Evolutionary conservation across 1,284 basidiomycete species (phyloP).

Genomic region (Apiotrichum veenhuisii): DNA sequence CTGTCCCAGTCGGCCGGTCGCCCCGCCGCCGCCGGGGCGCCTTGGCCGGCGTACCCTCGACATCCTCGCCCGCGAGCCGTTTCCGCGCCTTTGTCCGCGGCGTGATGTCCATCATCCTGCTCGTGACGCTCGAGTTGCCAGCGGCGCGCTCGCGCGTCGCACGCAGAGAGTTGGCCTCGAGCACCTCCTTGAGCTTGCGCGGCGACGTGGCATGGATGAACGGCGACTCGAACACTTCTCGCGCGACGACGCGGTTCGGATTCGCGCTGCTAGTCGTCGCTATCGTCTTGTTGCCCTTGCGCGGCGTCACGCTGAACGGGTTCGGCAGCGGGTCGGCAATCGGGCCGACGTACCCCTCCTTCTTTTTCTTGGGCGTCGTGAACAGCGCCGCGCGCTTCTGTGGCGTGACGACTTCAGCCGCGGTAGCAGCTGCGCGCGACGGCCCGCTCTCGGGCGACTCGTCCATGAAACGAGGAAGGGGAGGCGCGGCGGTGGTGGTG

Average conservation of each 20-base stretch:
- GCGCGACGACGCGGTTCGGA: background rate
- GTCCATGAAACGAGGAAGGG: background rate
- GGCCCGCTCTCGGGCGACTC: background rate
- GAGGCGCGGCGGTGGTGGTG: background rate
- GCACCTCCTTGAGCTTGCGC: conserved; percentile 36
- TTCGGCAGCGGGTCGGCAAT: conserved; percentile 43
- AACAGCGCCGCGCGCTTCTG: conserved; percentile 17
- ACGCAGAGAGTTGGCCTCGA: conserved; percentile 34
- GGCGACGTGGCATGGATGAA: conserved; percentile 43
- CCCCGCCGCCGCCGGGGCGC: conserved; percentile 4
- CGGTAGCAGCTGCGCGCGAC: background rate
- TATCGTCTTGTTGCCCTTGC: conserved; percentile 7
- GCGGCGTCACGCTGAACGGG: conserved; percentile 35
- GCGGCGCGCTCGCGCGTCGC: conserved; percentile 1
- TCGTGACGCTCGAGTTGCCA: background rate
- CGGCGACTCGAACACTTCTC: conserved; percentile 21
- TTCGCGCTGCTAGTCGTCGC: background rate
- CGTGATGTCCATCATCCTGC: conserved; percentile 26
- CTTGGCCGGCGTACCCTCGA: conserved; percentile 40
- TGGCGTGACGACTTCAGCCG: conserved; percentile 17
- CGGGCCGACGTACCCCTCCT: conserved; percentile 30
- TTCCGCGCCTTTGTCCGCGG: conserved; percentile 47
- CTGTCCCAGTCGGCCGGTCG: background rate
- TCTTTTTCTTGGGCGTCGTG: conserved; percentile 7
- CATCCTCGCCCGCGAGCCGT: conserved; percentile 41